Conservation (phyloP, 768 basidiomycete genomes). For the Tulasnella sp. region DNA sequence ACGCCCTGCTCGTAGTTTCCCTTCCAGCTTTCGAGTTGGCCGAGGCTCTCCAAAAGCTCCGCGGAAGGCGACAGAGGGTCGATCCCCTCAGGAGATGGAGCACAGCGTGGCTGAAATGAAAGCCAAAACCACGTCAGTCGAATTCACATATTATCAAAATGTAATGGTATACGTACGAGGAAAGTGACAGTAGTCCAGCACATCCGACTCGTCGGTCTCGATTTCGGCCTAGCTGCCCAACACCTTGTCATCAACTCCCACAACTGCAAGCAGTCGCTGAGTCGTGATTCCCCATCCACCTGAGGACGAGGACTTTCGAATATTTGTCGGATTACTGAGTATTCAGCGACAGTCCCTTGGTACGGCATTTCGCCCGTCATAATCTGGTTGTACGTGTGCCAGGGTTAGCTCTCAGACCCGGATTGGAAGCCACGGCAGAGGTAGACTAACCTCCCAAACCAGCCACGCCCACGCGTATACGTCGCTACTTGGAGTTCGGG, state of each 20-base stretch:
- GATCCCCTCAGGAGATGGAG: neutral
- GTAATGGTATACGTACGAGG: neutral
- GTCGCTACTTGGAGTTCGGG: neutral
- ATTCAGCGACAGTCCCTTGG: neutral
- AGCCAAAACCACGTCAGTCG: neutral
- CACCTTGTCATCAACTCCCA: neutral
- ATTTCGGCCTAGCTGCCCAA: neutral
- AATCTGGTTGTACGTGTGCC: neutral
- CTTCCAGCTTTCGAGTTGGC: neutral
- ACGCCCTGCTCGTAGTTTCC: neutral
- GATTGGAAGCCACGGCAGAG: neutral
- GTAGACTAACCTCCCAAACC: neutral
- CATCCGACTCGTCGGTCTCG: neutral
- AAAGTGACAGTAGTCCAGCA: neutral
- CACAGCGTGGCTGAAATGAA: neutral
- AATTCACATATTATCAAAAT: too few species aligned
- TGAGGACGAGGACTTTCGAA: neutral
- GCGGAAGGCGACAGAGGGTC: neutral
- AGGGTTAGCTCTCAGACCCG: neutral
- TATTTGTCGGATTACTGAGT: neutral
- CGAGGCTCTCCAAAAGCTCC: neutral
- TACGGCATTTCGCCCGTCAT: neutral
- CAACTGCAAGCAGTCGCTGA: neutral
- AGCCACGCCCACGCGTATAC: conserved; percentile 2
- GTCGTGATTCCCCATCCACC: neutral